Evolutionary conservation across 75 land plant genomes (phyloP).

Genomic region (Cryptomeria japonica): DNA sequence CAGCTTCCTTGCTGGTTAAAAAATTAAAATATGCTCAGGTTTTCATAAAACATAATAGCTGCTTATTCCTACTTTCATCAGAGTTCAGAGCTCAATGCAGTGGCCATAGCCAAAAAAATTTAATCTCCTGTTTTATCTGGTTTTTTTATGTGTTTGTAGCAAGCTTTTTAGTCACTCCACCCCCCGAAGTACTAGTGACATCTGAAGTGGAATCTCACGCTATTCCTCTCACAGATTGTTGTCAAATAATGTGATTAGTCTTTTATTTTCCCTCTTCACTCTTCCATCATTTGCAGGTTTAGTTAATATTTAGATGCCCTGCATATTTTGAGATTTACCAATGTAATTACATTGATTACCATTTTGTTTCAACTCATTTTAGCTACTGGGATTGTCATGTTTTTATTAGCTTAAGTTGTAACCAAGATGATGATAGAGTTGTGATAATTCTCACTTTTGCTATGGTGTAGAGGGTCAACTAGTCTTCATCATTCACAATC

Average conservation of each 20-base stretch:
- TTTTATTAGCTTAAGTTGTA: too few species aligned
- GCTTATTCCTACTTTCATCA: not conserved
- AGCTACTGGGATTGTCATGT: too few species aligned
- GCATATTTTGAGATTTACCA: too few species aligned
- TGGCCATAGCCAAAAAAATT: not conserved
- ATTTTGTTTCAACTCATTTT: too few species aligned
- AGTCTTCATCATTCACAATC: too few species aligned
- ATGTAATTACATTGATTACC: too few species aligned
- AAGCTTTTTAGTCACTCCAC: not conserved
- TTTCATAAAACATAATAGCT: not conserved
- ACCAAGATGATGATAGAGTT: too few species aligned
- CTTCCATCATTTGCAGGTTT: not conserved
- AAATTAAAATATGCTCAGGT: not conserved
- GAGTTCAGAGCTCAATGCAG: not conserved
- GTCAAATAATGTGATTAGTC: not conserved
- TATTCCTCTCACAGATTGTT: not conserved
- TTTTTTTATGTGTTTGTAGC: not conserved
- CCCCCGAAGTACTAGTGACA: not conserved
- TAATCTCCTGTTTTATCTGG: not conserved
- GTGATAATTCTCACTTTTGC: too few species aligned
- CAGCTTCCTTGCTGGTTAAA: not conserved
- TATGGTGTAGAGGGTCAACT: too few species aligned
- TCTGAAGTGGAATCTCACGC: not conserved
- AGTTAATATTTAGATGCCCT: not conserved
- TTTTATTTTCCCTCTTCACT: not conserved